These are phyloP conservation scores for Flaveria ramosissima DNA, from an alignment of 129 eudicot genomes.

Conservation along the genomic window DNA sequence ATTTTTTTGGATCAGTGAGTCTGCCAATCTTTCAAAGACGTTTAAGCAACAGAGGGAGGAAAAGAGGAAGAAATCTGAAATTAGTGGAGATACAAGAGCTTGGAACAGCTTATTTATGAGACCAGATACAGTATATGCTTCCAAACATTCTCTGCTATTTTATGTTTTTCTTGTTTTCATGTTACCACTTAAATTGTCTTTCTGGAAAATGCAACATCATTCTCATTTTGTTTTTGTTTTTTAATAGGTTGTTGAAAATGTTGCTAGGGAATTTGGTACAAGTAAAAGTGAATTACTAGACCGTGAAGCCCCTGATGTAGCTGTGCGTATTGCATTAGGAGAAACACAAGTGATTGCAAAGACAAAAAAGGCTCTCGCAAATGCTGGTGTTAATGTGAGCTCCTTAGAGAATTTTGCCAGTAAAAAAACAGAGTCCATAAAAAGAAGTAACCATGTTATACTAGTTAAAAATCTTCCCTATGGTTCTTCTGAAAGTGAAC, in stretches of 20 bases:
- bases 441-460: constrained; percentile 88
- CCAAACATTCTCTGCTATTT: constrained; percentile 11
- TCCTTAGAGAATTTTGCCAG: constrained; percentile 71
- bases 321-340: constrained; percentile 77
- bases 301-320: constrained; percentile 69
- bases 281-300: constrained; percentile 82
- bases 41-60: constrained; percentile 72
- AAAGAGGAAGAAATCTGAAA: constrained; percentile 82
- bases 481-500: constrained; percentile 81
- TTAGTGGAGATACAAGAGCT: constrained; percentile 75
- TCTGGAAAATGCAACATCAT: background rate
- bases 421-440: constrained; percentile 51
- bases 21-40: constrained; percentile 42
- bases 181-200: background rate
- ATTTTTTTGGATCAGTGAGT: constrained; percentile 35
- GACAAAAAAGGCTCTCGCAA: constrained; percentile 83
- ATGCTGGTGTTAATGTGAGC: constrained; percentile 82
- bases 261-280: constrained; percentile 78
- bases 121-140: constrained; percentile 74
- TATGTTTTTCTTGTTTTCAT: background rate
- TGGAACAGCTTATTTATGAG: constrained; percentile 94
- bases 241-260: constrained; percentile 73
- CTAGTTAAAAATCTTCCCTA: constrained; percentile 86
- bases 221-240: background rate
- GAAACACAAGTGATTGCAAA: constrained; percentile 84